These are phyloP conservation scores for Penicillium angulare DNA, from an alignment of 495 filamentous ascomycete genomes.

Conservation along the genomic window DNA sequence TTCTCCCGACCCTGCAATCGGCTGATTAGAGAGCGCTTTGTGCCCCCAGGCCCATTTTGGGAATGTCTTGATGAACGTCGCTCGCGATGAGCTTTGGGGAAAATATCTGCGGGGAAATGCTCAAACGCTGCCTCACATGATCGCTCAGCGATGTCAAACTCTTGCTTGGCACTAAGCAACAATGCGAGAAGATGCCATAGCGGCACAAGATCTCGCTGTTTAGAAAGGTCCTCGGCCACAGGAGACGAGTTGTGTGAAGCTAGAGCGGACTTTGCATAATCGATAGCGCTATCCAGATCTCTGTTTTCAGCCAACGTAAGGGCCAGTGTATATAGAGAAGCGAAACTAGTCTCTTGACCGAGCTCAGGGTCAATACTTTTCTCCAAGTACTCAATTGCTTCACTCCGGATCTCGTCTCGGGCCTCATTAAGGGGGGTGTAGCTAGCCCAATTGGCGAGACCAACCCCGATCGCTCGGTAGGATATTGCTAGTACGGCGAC, in stretches of 20 bases:
- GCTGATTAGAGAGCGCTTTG: slow-evolving; percentile 57
- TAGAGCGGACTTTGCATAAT: slow-evolving; percentile 66
- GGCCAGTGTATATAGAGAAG: slow-evolving; percentile 76
- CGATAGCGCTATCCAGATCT: slow-evolving; percentile 73
- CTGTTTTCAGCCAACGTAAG: slow-evolving; percentile 77
- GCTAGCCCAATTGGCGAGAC: slow-evolving; percentile 80
- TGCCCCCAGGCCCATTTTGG: slow-evolving; percentile 8
- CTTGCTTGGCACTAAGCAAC: slow-evolving; percentile 79
- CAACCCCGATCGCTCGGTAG: slow-evolving; percentile 79
- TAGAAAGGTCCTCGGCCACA: slow-evolving; percentile 27
- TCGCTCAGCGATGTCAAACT: slow-evolving; percentile 73
- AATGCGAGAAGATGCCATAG: slow-evolving; percentile 84
- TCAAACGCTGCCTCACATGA: slow-evolving; percentile 90
- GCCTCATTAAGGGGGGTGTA: slow-evolving; percentile 69
- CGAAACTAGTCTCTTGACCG: slow-evolving; percentile 58
- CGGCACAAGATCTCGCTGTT: slow-evolving; percentile 42
- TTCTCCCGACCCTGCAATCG: slow-evolving; percentile 76
- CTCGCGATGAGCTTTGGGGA: slow-evolving; percentile 51
- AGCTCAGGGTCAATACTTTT: slow-evolving; percentile 65
- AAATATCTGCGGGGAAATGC: slow-evolving; percentile 62
- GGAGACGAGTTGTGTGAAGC: slow-evolving; percentile 32
- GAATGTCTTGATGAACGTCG: slow-evolving; percentile 31
- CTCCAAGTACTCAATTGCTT: slow-evolving; percentile 71
- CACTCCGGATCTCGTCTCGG: slow-evolving; percentile 64
- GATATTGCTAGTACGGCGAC: slow-evolving; percentile 59